A percentile compares a stretch with the other conserved stretches of the same genome.
Evolutionary conservation across 768 basidiomycete species (phyloP).

Genomic region (Leucosporidium yakuticum): DNA sequence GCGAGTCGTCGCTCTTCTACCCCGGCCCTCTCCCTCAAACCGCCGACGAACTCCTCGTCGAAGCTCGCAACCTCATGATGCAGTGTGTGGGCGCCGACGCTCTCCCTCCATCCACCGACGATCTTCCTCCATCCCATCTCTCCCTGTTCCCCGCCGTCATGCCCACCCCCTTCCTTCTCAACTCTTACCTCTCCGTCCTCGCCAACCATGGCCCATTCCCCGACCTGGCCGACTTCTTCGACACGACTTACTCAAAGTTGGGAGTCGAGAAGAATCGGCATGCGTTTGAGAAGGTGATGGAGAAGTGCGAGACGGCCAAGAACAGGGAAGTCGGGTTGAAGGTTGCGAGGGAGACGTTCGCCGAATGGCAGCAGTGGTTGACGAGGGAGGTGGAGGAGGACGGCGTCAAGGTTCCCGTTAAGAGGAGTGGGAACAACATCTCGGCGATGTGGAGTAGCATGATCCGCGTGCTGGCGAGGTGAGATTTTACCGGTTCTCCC

Average conservation of each 20-base stretch:
- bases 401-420: not conserved
- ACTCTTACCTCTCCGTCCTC: conserved; percentile 73
- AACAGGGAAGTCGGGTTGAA: conserved; percentile 51
- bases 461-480: conserved; percentile 25
- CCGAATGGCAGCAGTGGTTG: conserved; percentile 51
- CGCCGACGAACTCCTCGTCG: conserved; percentile 15
- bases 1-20: conserved; percentile 28
- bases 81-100: conserved; percentile 18
- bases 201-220: conserved; percentile 57
- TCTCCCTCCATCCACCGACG: not conserved
- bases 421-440: conserved; percentile 13
- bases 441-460: conserved; percentile 28
- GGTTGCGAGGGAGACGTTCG: conserved; percentile 64
- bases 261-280: conserved; percentile 52
- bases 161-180: conserved; percentile 60
- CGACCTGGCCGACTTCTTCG: conserved; percentile 51
- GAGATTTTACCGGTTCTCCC: not conserved
- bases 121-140: not conserved
- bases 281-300: conserved; percentile 61
- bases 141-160: conserved; percentile 47
- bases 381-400: not conserved
- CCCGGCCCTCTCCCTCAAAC: conserved; percentile 31
- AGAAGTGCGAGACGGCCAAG: conserved; percentile 53
- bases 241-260: conserved; percentile 49
- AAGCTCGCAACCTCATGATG: conserved; percentile 27